These are phyloP conservation scores for Suillus tomentosus DNA, from an alignment of 768 basidiomycete species.

Conservation along the genomic window DNA sequence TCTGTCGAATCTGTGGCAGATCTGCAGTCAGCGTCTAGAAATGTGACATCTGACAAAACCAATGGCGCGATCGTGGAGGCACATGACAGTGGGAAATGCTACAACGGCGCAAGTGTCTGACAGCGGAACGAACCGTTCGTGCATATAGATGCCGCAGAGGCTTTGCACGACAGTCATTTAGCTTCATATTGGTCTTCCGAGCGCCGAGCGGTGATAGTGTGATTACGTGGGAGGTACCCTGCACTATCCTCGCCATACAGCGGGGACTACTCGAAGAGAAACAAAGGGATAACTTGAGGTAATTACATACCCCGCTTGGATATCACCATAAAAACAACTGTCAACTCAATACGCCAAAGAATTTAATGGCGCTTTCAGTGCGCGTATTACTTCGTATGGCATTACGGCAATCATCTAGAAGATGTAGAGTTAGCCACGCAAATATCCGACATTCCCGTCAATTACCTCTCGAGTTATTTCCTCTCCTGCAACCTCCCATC, in stretches of 20 bases:
- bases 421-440: conserved; percentile 6
- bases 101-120: conserved; percentile 39
- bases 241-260: conserved; percentile 39
- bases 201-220: conserved; percentile 42
- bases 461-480: conserved; percentile 61
- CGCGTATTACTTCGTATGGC: conserved; percentile 29
- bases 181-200: conserved; percentile 56
- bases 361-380: conserved; percentile 19
- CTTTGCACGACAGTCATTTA: conserved; percentile 49
- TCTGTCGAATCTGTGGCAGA: not conserved
- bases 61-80: not conserved
- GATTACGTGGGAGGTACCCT: conserved; percentile 27
- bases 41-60: not conserved
- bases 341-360: conserved; percentile 13
- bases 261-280: conserved; percentile 24
- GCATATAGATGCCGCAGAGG: conserved; percentile 13
- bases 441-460: conserved; percentile 8
- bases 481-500: conserved; percentile 89
- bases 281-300: conserved; percentile 1
- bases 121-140: conserved; percentile 71
- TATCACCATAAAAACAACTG: conserved; percentile 16
- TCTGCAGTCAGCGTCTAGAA: not conserved
- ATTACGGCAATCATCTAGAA: conserved; percentile 26
- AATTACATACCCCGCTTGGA: conserved; percentile 7
- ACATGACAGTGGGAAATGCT: not conserved